Conservation (phyloP, 1,139 yeast species). For the Pichia sp. region DNA sequence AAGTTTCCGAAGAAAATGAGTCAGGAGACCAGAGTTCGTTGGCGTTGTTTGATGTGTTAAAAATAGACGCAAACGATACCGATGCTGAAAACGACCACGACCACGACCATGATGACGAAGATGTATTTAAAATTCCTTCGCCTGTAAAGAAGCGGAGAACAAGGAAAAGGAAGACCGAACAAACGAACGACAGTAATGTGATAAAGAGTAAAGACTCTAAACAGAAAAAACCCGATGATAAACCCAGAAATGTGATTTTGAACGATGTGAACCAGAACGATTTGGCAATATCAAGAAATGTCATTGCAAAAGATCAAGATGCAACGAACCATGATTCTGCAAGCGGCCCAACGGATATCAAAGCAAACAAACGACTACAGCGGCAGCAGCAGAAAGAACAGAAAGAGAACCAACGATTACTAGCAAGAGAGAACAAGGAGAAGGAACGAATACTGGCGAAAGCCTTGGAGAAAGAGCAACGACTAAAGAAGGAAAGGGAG, state of each 20-base stretch:
- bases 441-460: background rate
- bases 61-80: background rate
- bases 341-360: too few species aligned
- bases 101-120: background rate
- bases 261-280: too few species aligned
- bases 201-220: too few species aligned
- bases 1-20: background rate
- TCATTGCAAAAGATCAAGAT: too few species aligned
- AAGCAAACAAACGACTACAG: too few species aligned
- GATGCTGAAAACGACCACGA: background rate
- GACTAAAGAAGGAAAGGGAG: too few species aligned
- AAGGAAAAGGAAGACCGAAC: background rate
- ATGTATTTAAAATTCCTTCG: constrained; percentile 7
- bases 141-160: constrained; percentile 5
- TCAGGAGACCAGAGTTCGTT: background rate
- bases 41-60: constrained; percentile 7
- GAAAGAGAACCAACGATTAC: constrained; percentile 1
- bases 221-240: too few species aligned
- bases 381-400: background rate
- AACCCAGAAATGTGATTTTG: too few species aligned
- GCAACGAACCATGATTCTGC: too few species aligned
- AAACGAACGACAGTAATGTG: background rate
- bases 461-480: too few species aligned
- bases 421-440: background rate
- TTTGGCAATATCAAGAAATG: too few species aligned